These are phyloP conservation scores for Epichloe scottii DNA, from an alignment of 2,329 filamentous ascomycete species.

Conservation along the genomic window DNA sequence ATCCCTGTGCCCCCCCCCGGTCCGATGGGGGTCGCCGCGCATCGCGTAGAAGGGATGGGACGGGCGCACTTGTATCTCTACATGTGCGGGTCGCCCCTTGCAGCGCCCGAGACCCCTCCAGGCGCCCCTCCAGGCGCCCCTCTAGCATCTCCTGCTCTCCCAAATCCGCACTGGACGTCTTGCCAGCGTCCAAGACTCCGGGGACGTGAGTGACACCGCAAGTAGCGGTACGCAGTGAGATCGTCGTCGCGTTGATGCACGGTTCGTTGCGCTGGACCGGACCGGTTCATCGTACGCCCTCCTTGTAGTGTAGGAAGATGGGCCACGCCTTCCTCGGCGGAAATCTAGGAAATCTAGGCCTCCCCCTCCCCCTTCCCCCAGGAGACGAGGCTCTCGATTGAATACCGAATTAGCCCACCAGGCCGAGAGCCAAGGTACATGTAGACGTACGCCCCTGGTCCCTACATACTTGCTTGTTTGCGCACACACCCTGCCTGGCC, in stretches of 20 bases:
- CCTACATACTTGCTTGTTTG: neutral
- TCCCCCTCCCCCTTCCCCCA: no score
- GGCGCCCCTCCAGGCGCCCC: no score
- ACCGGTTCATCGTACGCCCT: neutral
- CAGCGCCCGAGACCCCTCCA: neutral
- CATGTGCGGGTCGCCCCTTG: neutral
- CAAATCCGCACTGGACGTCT: no score
- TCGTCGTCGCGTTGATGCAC: neutral
- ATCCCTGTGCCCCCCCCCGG: neutral
- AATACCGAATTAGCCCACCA: slow-evolving; percentile 7
- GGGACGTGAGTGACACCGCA: neutral
- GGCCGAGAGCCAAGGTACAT: slow-evolving; percentile 5
- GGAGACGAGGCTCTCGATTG: slow-evolving; percentile 4
- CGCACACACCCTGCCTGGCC: neutral
- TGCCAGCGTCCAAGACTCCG: neutral
- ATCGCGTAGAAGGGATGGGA: slow-evolving; percentile 4
- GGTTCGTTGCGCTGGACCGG: neutral
- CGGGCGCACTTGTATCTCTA: slow-evolving; percentile 2
- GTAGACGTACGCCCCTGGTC: neutral
- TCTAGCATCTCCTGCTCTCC: no score
- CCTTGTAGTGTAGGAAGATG: neutral
- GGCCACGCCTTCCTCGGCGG: neutral
- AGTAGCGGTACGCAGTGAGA: neutral
- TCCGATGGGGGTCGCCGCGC: slow-evolving; percentile 8
- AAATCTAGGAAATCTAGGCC: no score